Base-by-base conservation (phyloP, 2,329 filamentous ascomycete species). In the Septoria petroselini region DNA sequence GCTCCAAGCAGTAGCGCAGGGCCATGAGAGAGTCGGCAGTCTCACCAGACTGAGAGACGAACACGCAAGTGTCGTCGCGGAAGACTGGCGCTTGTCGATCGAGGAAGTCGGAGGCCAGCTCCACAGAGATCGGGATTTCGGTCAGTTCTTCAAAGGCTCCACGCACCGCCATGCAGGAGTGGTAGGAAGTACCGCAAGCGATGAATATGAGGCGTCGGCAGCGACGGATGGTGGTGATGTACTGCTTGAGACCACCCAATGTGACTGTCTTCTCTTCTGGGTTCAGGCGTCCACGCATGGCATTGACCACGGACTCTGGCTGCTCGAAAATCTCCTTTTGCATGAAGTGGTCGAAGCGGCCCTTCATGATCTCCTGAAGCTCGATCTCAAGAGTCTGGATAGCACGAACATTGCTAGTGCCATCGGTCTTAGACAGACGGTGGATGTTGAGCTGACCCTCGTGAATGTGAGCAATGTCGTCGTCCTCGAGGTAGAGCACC, bases 281-380 rank as follows among this genome's bases (percentile, higher is more conserved):
- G 72, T 98, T 93, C 65, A 98, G 79, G 76, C 93, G 93, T 75
- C 93, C 93, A 83, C 93, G 89, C 93, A 98, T 98, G 61, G 93
- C 96, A 82, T 98, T 98, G 77, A 98, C 85, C 55, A 98, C 89
- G 11, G 93, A 98, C 76, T 98, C 93, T 68, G 93, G 93, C 79
- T 98, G 93, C 80, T 98, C 93, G 72, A 98, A 98, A 68, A 98
- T 98, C 73, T 98, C 93, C 83, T 98, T 98, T 73, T 98, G 93
- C 93, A 98, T 98, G 80, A 96, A 98, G 78, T 98, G 93, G 73
- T 98, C 93, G 74, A 97, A 98, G 71, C 93, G 94, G 73, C 93
- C 93, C 85, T 98, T 98, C 93, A 98, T 98, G 75, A 98, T 98
- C 79, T 98, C 91, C 78, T 98, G 93, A 59, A 98, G 85, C 79